Evolutionary conservation across 2,329 filamentous ascomycete species (phyloP).

Genomic region (Nemania sp.): DNA sequence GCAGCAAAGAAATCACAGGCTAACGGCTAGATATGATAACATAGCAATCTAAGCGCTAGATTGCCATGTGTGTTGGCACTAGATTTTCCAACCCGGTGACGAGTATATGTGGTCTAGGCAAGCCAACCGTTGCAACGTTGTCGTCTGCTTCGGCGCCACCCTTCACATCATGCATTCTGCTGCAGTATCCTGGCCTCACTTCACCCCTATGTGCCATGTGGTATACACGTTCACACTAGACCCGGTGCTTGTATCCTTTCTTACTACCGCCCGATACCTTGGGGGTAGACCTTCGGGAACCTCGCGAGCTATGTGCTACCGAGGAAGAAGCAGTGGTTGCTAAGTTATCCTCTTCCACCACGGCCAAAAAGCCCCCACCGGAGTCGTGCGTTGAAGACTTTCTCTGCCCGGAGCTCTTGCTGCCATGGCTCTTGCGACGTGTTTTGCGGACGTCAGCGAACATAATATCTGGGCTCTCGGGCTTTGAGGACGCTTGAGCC

Average conservation of each 20-base stretch:
- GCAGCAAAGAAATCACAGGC: neutral
- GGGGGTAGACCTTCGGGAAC: slow-evolving; percentile 39
- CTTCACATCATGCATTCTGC: neutral
- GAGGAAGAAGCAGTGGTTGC: slow-evolving; percentile 36
- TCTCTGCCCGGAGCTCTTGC: slow-evolving; percentile 42
- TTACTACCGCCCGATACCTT: slow-evolving; percentile 45
- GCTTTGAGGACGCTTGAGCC: slow-evolving; percentile 50
- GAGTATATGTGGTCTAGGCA: neutral
- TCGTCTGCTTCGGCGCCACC: neutral
- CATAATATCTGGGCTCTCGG: slow-evolving; percentile 53
- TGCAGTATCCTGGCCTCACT: neutral
- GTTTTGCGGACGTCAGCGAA: slow-evolving; percentile 55
- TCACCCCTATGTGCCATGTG: neutral
- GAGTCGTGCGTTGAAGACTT: slow-evolving; percentile 44
- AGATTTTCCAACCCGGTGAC: neutral
- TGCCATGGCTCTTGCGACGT: slow-evolving; percentile 53
- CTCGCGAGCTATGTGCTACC: slow-evolving; percentile 40
- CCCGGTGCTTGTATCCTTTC: slow-evolving; percentile 47
- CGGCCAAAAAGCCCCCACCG: slow-evolving; percentile 40
- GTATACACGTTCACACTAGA: slow-evolving; percentile 40
- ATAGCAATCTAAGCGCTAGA: neutral
- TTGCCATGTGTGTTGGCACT: neutral
- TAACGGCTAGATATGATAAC: neutral
- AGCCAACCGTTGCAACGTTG: neutral
- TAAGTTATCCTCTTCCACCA: slow-evolving; percentile 43